Conservation (phyloP, 2,329 filamentous ascomycete species). For the Fragosphaeria purpurea region DNA sequence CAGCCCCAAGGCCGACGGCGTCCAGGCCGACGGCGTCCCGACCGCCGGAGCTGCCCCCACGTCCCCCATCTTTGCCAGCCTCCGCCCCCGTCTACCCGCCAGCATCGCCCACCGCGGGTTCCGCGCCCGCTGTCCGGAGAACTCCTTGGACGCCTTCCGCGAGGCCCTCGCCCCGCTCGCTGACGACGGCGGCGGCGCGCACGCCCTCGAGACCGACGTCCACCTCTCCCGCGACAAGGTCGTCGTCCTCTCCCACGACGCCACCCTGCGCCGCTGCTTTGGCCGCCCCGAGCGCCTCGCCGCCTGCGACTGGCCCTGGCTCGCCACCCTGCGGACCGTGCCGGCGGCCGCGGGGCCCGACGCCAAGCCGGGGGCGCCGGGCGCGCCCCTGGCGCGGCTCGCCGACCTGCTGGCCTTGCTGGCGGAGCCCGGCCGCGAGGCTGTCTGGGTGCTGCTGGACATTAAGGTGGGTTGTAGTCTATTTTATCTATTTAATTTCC, state of each 20-base stretch:
- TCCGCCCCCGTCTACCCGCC: constrained; percentile 42
- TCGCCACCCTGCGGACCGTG: constrained; percentile 54
- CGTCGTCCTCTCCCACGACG: constrained; percentile 79
- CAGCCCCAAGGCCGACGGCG: neutral
- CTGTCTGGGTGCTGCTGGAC: constrained; percentile 76
- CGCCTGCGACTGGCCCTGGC: constrained; percentile 66
- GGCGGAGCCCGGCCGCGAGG: constrained; percentile 49
- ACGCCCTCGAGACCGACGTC: constrained; percentile 82
- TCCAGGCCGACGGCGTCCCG: neutral
- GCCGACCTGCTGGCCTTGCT: constrained; percentile 66
- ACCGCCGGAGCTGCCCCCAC: too few relatives aligned
- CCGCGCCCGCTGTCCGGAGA: constrained; percentile 72
- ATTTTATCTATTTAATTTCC: neutral
- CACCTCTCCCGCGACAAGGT: constrained; percentile 75
- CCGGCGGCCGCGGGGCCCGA: too few relatives aligned
- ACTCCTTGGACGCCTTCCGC: constrained; percentile 55
- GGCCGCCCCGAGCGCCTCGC: constrained; percentile 61
- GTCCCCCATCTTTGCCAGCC: neutral
- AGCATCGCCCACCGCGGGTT: constrained; percentile 71
- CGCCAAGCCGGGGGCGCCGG: too few relatives aligned
- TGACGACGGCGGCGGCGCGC: constrained; percentile 27
- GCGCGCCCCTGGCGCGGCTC: constrained; percentile 58
- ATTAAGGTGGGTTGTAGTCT: constrained; percentile 74
- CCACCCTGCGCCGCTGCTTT: constrained; percentile 69
- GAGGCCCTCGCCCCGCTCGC: constrained; percentile 17